phyloP scores from a whole-genome alignment of 1,139 yeast genomes.

The Zygosaccharomyces pseudobailii region DNA sequence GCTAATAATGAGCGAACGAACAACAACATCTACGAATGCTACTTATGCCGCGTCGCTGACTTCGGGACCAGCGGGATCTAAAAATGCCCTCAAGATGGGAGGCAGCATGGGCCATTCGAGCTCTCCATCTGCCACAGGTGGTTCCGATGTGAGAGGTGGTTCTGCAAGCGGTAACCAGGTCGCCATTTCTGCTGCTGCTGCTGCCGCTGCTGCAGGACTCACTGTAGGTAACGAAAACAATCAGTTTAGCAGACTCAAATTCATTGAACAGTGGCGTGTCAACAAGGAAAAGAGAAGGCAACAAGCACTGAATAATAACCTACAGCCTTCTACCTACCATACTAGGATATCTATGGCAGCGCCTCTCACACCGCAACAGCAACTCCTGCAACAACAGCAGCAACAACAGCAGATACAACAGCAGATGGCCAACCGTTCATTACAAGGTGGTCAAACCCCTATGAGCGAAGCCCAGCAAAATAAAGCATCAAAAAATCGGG shows the following conservation, averaged over 20 bases:
- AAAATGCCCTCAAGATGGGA: constrained; percentile 31
- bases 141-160: constrained; percentile 10
- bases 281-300: constrained; percentile 42
- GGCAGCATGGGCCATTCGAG: constrained; percentile 27
- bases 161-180: constrained; percentile 17
- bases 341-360: constrained; percentile 34
- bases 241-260: constrained; percentile 46
- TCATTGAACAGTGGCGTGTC: constrained; percentile 45
- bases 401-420: constrained; percentile 11
- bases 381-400: constrained; percentile 24
- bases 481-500: constrained; percentile 8
- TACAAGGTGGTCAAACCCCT: constrained; percentile 7
- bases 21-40: constrained; percentile 33
- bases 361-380: constrained; percentile 30
- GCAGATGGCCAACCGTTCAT: constrained; percentile 15
- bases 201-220: constrained; percentile 32
- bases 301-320: constrained; percentile 29
- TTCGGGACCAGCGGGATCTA: constrained; percentile 5
- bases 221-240: constrained; percentile 37
- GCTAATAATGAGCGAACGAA: constrained; percentile 44
- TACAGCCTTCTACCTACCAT: constrained; percentile 26
- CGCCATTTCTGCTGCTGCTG: constrained; percentile 31
- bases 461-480: constrained; percentile 9
- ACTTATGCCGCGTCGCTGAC: constrained; percentile 34
- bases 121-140: constrained; percentile 8